Percentiles rank a stretch among this genome's conserved stretches.
Conservation (phyloP, 176 grass and related monocot species). For the Oryza meridionalis region DNA sequence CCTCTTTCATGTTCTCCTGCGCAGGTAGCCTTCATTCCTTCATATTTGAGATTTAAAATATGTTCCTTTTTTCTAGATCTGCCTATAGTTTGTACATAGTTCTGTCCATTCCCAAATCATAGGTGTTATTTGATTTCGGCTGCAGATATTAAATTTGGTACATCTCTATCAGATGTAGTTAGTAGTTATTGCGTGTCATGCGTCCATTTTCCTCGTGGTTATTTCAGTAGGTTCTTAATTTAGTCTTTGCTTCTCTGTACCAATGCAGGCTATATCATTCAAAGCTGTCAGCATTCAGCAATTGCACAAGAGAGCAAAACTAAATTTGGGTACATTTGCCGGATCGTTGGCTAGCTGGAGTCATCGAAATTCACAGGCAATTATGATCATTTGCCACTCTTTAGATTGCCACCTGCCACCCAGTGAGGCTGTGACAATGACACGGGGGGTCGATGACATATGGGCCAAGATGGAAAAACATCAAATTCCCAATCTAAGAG, state of each 20-base stretch:
- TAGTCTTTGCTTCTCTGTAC: slow-evolving; percentile 7
- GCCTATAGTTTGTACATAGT: neutral
- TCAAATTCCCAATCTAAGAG: no score
- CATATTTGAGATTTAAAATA: slow-evolving; percentile 28
- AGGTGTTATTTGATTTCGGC: slow-evolving; percentile 7
- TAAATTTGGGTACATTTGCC: neutral
- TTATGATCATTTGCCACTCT: no score
- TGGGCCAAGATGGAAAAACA: no score
- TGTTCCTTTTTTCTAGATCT: neutral
- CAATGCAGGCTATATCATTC: slow-evolving; percentile 6
- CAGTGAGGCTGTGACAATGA: no score
- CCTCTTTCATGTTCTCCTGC: neutral
- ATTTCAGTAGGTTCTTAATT: neutral
- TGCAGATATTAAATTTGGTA: neutral
- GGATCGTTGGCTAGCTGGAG: neutral
- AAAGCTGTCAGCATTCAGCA: neutral
- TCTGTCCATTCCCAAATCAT: neutral
- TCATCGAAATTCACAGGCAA: neutral
- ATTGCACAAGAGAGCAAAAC: neutral
- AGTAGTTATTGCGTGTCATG: slow-evolving; percentile 1
- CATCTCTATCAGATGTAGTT: neutral
- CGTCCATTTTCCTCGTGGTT: neutral
- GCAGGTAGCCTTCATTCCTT: slow-evolving; percentile 8
- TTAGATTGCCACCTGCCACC: no score
- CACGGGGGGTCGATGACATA: no score